Base-by-base conservation (phyloP, 1,284 basidiomycete genomes). In the Microbotryum silenes-acaulis region DNA sequence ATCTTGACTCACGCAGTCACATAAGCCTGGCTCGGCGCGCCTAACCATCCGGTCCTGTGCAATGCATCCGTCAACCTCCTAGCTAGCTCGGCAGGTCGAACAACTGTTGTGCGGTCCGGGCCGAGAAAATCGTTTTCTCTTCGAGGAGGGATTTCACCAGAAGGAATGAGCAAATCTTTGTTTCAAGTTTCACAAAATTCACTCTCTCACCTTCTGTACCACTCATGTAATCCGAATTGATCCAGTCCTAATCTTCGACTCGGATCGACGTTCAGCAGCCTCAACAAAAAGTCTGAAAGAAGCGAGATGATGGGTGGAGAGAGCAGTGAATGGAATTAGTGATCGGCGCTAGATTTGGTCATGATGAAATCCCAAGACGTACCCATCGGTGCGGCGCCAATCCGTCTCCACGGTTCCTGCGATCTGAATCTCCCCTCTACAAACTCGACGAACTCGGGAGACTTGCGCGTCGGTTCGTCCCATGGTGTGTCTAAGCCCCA, bases 391-490 rank as follows among this genome's bases (percentile, higher is more conserved):
- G 10, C 14, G 20, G n/a, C 16, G 18, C 16, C 16, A 23, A 52
- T 27, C 4, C 47, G 42, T 20, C 27, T 49, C 60, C 60, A 61
- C 8, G 56, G 57, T 20, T 59, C 53, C 4, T 54, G 14, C 1
- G 5, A 45, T 46, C 20, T 42, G 46, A n/a, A 48, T 52, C 33
- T 56, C 2, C 91, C 91, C 0, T 81, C 81, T 3, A 87, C 72
- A 75, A 89, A 98, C 8, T 84, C 82, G 29, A 77, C 74, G 74
- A 84, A 98, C 75, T 98, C 94, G 2, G 83, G 82, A 65, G 88
- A 90, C 23, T 81, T 79, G 1, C 76, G 73, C 0, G 91, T 91
- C 4, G 94, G 92, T 73, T 96, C 89, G 73, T 97, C 94, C 94
- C 94, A 98, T 1, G 94, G 96, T 0, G 94, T 97, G 74, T 96